Base-by-base conservation (phyloP, 2,329 filamentous ascomycete genomes). In the Pseudogymnoascus sp. region DNA sequence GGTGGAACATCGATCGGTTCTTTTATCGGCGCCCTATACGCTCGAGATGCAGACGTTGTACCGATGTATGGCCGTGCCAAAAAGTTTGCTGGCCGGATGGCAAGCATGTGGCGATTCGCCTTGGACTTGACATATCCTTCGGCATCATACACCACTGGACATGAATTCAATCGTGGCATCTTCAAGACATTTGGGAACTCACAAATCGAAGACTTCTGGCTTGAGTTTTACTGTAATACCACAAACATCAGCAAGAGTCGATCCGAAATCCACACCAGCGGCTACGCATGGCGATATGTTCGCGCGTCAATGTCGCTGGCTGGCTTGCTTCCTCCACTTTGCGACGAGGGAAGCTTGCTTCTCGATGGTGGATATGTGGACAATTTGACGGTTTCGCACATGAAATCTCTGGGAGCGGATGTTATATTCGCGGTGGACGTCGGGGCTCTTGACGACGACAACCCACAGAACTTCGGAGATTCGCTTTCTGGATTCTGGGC, bases 221-320 rank as follows among this genome's bases (percentile, higher is more conserved):
- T 99, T 9, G 91, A 96, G 67, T 99, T 91, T 73, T 99, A 99
- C 76, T 99, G 95, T 81, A 99, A 99, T 75, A 97, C 94, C 0
- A 99, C 95, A 37, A 99, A 97, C 74, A 97, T 99, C 75, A 95
- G 89, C 77, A 95, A 96, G 74, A 94, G 89, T 64, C 84, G 93
- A 18, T 85, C 85, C 2, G 94, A 99, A 72, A 92, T 95, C 66
- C 94, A 99, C 74, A 97, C 91, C 0, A 94, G 89, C 63, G 94
- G 94, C 12, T 99, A 99, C 70, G 93, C 94, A 0, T 99, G 94
- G 94, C 85, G 95, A 41, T 99, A 99, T 69, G 90, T 99, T 22
- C 84, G 94, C 50, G 94, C 94, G 0, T 96, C 91, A 9, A 99
- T 99, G 94, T 95, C 92, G 1, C 82, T 99, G 3, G 94, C 94